Conservation (phyloP, 108 stramenopile species). For the Cyclotella kingstonii region DNA sequence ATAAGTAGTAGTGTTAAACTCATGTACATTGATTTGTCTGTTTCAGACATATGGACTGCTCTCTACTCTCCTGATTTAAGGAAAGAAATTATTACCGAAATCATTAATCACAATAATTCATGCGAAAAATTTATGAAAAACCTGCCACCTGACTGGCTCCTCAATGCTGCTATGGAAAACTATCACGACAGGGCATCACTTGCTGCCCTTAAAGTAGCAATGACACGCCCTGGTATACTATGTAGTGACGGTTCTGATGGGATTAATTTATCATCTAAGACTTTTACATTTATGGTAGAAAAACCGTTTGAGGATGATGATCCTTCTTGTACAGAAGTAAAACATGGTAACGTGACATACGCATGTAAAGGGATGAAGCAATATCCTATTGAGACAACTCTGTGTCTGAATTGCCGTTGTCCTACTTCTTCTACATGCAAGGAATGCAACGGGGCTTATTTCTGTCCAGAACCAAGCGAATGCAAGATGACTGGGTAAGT, state of each 20-base stretch:
- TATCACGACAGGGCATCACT: conserved; percentile 71
- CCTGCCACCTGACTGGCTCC: conserved; percentile 55
- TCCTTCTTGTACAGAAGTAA: neutral
- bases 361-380: neutral
- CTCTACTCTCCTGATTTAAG: conserved; percentile 64
- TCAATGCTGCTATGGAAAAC: conserved; percentile 64
- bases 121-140: neutral
- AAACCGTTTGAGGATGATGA: too few species aligned
- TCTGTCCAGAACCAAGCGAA: conserved; percentile 46
- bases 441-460: conserved; percentile 68
- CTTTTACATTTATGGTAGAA: conserved; percentile 39
- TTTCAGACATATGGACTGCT: conserved; percentile 18
- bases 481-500: conserved; percentile 40
- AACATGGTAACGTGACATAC: neutral
- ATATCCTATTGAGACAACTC: conserved; percentile 45
- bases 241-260: conserved; percentile 22
- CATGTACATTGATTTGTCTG: conserved; percentile 17
- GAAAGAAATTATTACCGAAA: conserved; percentile 8
- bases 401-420: conserved; percentile 80
- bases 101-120: neutral
- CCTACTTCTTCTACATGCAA: conserved; percentile 53
- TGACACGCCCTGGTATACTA: conserved; percentile 34
- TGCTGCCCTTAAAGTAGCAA: conserved; percentile 47
- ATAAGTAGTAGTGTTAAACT: conserved; percentile 2
- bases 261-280: conserved; percentile 21